phyloP scores from a whole-genome alignment of 2,329 filamentous ascomycete species.

The Pseudogymnoascus pannorum region DNA sequence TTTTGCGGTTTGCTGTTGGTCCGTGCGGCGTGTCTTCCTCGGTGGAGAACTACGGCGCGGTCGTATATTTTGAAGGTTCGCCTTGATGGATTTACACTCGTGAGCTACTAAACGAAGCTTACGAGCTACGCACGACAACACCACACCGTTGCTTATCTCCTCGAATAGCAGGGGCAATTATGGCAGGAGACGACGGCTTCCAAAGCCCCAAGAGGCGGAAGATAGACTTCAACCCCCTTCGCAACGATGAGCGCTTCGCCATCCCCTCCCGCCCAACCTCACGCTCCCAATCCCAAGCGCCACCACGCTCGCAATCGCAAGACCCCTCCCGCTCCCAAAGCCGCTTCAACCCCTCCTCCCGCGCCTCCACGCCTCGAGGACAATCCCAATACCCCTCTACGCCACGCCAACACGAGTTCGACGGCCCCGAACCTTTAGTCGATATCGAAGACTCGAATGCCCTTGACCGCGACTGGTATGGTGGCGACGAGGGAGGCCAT shows the following conservation, averaged over 20 bases:
- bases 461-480: conserved; percentile 89
- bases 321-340: conserved; percentile 33
- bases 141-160: not conserved
- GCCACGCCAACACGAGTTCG: conserved; percentile 49
- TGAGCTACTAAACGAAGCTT: not conserved
- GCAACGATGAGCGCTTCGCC: conserved; percentile 49
- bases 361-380: conserved; percentile 28
- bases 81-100: not conserved
- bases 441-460: conserved; percentile 64
- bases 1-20: not conserved
- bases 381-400: conserved; percentile 31
- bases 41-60: not conserved
- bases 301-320: conserved; percentile 26
- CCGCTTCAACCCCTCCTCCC: conserved; percentile 24
- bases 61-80: not conserved
- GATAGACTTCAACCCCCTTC: conserved; percentile 51
- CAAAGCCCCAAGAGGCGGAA: conserved; percentile 57
- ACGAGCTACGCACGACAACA: not conserved
- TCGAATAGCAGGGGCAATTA: conserved; percentile 15
- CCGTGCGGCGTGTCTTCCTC: not conserved
- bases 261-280: conserved; percentile 22
- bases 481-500: conserved; percentile 75
- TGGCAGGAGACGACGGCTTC: conserved; percentile 34
- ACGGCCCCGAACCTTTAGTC: conserved; percentile 53
- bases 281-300: conserved; percentile 12